Base-by-base conservation (phyloP, 768 basidiomycete species). In the Krasilnikovozyma curviuscula region DNA sequence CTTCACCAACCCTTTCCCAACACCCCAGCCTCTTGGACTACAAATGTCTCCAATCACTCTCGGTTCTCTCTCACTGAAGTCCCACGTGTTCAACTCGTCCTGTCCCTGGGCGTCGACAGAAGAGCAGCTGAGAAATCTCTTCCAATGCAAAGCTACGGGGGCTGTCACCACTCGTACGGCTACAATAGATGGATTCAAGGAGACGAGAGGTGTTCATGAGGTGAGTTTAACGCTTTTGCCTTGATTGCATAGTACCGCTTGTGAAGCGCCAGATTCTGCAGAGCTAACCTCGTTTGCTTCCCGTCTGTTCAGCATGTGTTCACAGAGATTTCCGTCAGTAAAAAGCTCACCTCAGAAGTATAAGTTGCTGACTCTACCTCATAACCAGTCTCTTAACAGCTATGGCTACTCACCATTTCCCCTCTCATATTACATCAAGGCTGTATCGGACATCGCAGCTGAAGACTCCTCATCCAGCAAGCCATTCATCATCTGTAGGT, bases 381-480 rank as follows among this genome's bases (percentile, higher is more conserved):
- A 18, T 19, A 25, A 25, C 13, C 5, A 25, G 33, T 13, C 40
- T 34, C 59, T 83, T 51, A 88, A 88, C 61, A 80, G 79, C 0
- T 88, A 82, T 63, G 84, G 84, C 21, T 89, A 86, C 65, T 85
- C 82, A 7, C 84, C 83, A 0, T 70, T 78, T 56, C 74, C 79
- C 5, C 70, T 88, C 35, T 57, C 67, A n/a, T 55, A 59, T 21
- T 88, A 85, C 65, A 60, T 83, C 37, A 62, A 59, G 42, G 82
- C 79, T 78, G 66, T 83, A 39, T 60, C 63, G 16, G 60, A 68
- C 31, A 57, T 75, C 35, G 70, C 80, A 49, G 61, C 61, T 32
- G 53, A 65, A 13, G 33, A 54, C 28, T 54, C 60, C 24, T 50
- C 47, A 27, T 45, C 52, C 16, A 65, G 71, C 51, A 78, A 78